Evolutionary conservation across 345 rosid genomes (phyloP).

Genomic region (Populus simonii): DNA sequence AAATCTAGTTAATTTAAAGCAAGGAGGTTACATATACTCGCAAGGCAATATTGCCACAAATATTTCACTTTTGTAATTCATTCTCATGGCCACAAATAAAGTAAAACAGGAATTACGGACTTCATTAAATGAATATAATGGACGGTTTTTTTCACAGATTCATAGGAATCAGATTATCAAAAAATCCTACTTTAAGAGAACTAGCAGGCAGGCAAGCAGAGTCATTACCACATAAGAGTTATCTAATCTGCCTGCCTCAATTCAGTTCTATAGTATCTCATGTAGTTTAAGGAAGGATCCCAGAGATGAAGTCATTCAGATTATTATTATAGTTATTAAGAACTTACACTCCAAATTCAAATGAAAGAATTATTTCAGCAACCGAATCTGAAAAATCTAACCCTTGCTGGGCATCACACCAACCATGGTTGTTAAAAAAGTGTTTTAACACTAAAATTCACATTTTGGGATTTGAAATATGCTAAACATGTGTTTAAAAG

Average conservation of each 20-base stretch:
- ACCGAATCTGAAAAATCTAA: neutral
- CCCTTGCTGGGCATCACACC: neutral
- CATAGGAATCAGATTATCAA: neutral
- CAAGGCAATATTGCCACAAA: neutral
- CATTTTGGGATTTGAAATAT: neutral
- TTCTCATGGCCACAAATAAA: neutral
- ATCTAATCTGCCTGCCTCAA: neutral
- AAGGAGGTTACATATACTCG: neutral
- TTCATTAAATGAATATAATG: neutral
- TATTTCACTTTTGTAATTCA: neutral
- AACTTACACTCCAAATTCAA: neutral
- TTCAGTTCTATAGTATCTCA: neutral
- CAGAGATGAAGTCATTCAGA: neutral
- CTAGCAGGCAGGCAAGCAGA: neutral
- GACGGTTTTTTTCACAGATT: neutral
- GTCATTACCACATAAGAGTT: neutral
- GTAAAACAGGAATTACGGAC: neutral
- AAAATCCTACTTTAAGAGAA: neutral
- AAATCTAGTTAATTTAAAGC: neutral
- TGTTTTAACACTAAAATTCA: neutral
- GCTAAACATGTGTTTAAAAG: neutral
- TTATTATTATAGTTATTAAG: neutral
- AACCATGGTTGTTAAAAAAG: neutral
- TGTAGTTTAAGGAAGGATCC: neutral
- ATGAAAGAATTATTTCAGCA: neutral